Conservation (phyloP, 345 rosid genomes). For the Mallotus nudiflorus region DNA sequence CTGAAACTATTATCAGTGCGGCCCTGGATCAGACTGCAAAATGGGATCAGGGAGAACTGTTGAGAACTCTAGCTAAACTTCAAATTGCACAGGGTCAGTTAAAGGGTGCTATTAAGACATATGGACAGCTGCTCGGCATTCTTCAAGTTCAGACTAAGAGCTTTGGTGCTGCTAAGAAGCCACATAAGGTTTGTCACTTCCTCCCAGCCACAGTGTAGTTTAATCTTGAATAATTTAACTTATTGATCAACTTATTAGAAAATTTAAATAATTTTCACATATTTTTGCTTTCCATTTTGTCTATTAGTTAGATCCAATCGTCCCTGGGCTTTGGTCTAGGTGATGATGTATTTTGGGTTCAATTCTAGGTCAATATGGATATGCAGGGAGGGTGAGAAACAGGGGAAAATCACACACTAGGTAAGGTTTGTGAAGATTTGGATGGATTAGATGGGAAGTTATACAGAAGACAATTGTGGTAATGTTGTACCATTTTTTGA, state of each 20-base stretch:
- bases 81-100: conserved; percentile 65
- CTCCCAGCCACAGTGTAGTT: neutral
- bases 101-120: conserved; percentile 54
- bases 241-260: neutral
- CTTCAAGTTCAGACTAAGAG: conserved; percentile 72
- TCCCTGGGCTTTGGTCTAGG: neutral
- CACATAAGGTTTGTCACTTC: conserved; percentile 45
- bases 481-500: neutral
- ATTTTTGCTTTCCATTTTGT: neutral
- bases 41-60: conserved; percentile 83
- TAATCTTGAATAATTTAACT: neutral
- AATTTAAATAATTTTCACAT: conserved; percentile 6
- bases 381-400: neutral
- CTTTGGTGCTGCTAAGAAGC: conserved; percentile 42
- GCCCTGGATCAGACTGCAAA: conserved; percentile 72
- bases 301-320: neutral
- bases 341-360: neutral
- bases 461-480: neutral
- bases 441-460: neutral
- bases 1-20: conserved; percentile 55
- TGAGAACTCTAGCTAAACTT: conserved; percentile 74
- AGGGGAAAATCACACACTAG: neutral
- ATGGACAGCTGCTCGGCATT: conserved; percentile 69
- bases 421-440: neutral
- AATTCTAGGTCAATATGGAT: neutral